Base-by-base conservation (phyloP, 176 grass and related monocot species). In the Dendrocalamus sinicus region DNA sequence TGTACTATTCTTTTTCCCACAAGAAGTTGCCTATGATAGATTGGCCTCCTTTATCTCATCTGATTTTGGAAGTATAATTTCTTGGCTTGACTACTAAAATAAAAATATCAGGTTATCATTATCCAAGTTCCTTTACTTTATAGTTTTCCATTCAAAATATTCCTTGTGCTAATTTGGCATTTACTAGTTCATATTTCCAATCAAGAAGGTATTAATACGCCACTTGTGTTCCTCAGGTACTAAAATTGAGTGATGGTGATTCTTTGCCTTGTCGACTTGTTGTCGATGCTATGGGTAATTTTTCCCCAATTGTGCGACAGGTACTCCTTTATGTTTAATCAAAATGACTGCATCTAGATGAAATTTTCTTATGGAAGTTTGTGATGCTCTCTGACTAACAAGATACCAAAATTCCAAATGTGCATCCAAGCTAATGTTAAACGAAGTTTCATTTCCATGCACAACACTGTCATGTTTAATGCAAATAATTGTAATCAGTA, bases 201-300 rank as follows among this genome's bases (percentile, higher is more conserved):
- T 46, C 24, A 77, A 47, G 46, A 55, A 81, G 1, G 13, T 83
- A 59, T 82, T 37, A 67, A 68, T 66, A 86, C 69, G 30, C 43
- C 65, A 52, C 48, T 59, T 63, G 54, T 87, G n/a, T 81, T 84
- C 9, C 59, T 11, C 81, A 97, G 93, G 85, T 91, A 79, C 48
- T 98, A 51, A 77, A 84, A 79, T 69, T 94, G 54, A 89, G 70
- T 70, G 90, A 98, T 86, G 93, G 90, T 80, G 90, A 83, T 44
- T 48, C 55, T 78, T 70, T 98, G 73, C 77, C 70, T 55, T 93
- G 89, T 78, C 81, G 90, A 62, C 82, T 98, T 37, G 81, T 95
- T 84, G 2, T 98, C 50, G 96, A 98, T 83, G 91, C 91, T 78
- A 98, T 98, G 96, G 96, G 96, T 14, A 98, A 98, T 81, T 98